Percentiles rank a stretch among this genome's conserved stretches.
phyloP scores from a whole-genome alignment of 1,139 yeast species.

The Lodderomyces elongisporus region DNA sequence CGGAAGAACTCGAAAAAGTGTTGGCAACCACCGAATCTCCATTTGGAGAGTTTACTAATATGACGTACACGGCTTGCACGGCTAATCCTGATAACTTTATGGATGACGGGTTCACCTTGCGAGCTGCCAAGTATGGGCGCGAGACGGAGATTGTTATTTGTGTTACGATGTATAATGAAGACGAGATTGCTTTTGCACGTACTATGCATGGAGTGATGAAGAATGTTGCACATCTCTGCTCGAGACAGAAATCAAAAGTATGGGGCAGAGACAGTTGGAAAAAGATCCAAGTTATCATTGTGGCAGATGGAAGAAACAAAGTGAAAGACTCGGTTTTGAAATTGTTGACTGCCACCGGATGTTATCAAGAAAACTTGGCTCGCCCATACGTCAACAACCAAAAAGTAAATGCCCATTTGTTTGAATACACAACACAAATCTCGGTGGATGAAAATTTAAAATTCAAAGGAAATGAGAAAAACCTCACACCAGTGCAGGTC shows the following conservation, averaged over 20 bases:
- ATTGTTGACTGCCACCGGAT: slow-evolving; percentile 86
- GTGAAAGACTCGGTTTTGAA: slow-evolving; percentile 79
- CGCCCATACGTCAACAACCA: slow-evolving; percentile 87
- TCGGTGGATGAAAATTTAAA: slow-evolving; percentile 79
- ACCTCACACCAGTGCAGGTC: slow-evolving; percentile 88
- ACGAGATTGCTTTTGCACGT: slow-evolving; percentile 79
- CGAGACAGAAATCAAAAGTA: slow-evolving; percentile 70
- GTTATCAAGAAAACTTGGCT: slow-evolving; percentile 94
- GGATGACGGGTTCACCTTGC: slow-evolving; percentile 73
- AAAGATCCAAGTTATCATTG: slow-evolving; percentile 82
- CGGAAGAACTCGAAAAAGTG: slow-evolving; percentile 75
- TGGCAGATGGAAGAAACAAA: slow-evolving; percentile 90
- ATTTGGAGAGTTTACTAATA: slow-evolving; percentile 82
- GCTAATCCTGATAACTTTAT: slow-evolving; percentile 81
- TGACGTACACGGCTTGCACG: slow-evolving; percentile 94
- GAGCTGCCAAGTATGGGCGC: slow-evolving; percentile 79
- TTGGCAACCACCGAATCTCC: slow-evolving; percentile 74
- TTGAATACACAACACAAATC: slow-evolving; percentile 90
- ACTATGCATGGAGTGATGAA: slow-evolving; percentile 92
- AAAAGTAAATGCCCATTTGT: slow-evolving; percentile 86
- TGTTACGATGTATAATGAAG: slow-evolving; percentile 95
- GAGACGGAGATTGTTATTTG: slow-evolving; percentile 88
- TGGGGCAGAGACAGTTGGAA: slow-evolving; percentile 99
- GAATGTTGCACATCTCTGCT: slow-evolving; percentile 81
- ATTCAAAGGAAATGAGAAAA: slow-evolving; percentile 73